phyloP scores from a whole-genome alignment of 371 early-diverging fungal genomes.

The Haplosporangium sp. region DNA sequence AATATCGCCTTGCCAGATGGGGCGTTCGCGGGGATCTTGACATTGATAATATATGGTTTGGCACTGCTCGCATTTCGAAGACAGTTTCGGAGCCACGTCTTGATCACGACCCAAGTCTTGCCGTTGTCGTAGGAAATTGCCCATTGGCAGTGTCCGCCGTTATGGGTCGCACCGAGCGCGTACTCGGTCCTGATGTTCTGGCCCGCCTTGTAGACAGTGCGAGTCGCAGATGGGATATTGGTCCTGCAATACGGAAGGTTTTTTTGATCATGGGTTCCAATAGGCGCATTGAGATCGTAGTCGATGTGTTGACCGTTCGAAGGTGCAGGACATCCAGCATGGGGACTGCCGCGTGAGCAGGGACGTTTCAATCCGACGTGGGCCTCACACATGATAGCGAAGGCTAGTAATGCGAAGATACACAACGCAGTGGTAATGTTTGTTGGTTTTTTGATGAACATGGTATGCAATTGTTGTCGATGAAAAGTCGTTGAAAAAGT shows the following conservation, averaged over 20 bases:
- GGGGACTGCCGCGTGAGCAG: constrained; percentile 32
- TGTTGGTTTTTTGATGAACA: too few relatives aligned
- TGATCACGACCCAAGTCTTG: constrained; percentile 64
- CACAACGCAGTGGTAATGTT: constrained; percentile 3
- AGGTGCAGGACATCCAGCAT: constrained; percentile 41
- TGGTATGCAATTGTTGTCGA: too few relatives aligned
- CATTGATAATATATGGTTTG: constrained; percentile 34
- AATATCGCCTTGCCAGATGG: constrained; percentile 61
- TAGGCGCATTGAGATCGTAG: constrained; percentile 40
- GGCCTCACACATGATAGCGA: constrained; percentile 20
- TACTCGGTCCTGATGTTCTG: constrained; percentile 27
- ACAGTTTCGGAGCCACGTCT: constrained; percentile 36
- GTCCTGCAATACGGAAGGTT: constrained; percentile 12
- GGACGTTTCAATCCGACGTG: constrained; percentile 35
- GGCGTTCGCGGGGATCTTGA: constrained; percentile 64
- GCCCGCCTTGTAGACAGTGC: constrained; percentile 13
- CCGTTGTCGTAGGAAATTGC: constrained; percentile 71
- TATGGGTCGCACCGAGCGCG: constrained; percentile 50
- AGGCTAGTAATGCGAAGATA: constrained; percentile 6
- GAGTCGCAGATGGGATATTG: constrained; percentile 8
- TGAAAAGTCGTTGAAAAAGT: too few relatives aligned
- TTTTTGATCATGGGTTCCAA: constrained; percentile 10
- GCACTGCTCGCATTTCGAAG: constrained; percentile 1
- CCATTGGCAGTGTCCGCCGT: constrained; percentile 76
- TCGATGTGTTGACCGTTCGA: constrained; percentile 36